These are phyloP conservation scores for Aureobasidium vineae DNA, from an alignment of 2,329 filamentous ascomycete genomes.

Conservation along the genomic window DNA sequence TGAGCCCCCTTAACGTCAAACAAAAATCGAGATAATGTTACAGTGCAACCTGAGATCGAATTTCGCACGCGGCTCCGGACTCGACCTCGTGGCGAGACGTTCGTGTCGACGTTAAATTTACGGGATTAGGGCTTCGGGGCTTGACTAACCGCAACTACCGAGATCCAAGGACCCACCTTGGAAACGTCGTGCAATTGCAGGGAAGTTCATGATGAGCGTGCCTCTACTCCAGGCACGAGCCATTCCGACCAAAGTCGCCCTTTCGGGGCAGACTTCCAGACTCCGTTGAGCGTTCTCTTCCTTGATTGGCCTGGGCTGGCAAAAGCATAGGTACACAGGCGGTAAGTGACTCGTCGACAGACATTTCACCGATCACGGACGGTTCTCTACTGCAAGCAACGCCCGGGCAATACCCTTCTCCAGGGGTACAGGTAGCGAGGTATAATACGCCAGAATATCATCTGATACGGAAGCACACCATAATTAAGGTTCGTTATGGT, in stretches of 20 bases:
- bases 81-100: neutral
- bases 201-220: neutral
- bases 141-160: neutral
- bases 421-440: neutral
- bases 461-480: neutral
- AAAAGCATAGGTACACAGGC: neutral
- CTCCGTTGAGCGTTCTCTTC: neutral
- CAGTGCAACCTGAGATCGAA: neutral
- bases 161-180: neutral
- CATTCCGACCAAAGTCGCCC: neutral
- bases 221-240: neutral
- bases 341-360: neutral
- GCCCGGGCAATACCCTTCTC: neutral
- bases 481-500: slow-evolving; percentile 1
- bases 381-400: neutral
- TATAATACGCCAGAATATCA: neutral
- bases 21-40: neutral
- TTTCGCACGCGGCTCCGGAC: neutral
- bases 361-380: neutral
- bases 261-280: neutral
- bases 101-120: neutral
- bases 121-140: neutral
- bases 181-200: neutral
- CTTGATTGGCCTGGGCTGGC: neutral
- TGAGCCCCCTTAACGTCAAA: neutral